Percentiles rank a stretch among this genome's conserved stretches.
Conservation (phyloP, 2,329 filamentous ascomycete genomes). For the Pestalotiopsis sp. region DNA sequence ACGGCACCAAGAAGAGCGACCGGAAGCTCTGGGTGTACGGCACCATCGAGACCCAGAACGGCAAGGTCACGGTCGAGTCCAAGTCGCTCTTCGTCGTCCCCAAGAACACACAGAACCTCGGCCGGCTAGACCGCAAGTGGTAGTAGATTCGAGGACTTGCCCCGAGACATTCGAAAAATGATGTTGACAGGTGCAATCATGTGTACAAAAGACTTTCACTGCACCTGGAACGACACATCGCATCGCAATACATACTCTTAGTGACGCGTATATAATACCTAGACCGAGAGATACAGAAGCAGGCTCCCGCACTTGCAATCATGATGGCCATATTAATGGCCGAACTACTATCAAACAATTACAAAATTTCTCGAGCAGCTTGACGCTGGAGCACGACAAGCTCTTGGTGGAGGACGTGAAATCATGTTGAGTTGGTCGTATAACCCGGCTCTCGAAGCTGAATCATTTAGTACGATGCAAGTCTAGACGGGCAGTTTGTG, state of each 20-base stretch:
- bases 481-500: neutral
- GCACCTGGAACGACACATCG: neutral
- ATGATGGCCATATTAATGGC: neutral
- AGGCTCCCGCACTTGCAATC: neutral
- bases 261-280: neutral
- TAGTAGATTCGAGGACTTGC: neutral
- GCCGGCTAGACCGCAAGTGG: neutral
- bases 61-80: conserved; percentile 60
- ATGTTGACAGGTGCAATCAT: neutral
- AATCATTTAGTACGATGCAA: neutral
- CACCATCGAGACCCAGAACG: conserved; percentile 56
- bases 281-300: neutral
- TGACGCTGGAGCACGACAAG: neutral
- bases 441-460: neutral
- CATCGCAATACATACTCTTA: neutral
- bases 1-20: conserved; percentile 32
- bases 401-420: neutral
- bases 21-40: conserved; percentile 59
- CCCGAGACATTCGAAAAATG: neutral
- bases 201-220: neutral
- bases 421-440: neutral
- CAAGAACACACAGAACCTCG: conserved; percentile 41
- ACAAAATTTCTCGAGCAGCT: neutral
- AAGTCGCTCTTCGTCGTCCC: conserved; percentile 62
- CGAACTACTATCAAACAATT: neutral